Conservation (phyloP, 306 rosid genomes). For the Sophora flavescens region DNA sequence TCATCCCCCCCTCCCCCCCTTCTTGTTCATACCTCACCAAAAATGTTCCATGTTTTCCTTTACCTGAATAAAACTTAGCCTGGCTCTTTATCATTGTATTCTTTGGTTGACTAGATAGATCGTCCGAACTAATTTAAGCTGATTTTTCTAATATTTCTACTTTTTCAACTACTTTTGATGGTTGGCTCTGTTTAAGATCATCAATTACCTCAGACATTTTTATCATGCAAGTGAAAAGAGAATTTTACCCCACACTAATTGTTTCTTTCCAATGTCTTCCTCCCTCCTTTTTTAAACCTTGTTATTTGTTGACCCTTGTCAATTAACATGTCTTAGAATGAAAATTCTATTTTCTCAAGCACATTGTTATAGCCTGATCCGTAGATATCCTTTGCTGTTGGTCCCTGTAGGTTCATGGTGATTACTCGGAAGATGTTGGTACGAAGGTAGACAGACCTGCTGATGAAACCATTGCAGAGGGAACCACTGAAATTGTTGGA, state of each 20-base stretch:
- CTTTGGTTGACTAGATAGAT: neutral
- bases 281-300: neutral
- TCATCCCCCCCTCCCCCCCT: too few species aligned
- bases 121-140: neutral
- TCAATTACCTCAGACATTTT: neutral
- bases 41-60: neutral
- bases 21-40: neutral
- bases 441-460: constrained; percentile 88
- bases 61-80: neutral
- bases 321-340: neutral
- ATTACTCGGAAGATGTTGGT: constrained; percentile 77
- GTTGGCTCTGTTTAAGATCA: neutral
- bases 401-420: constrained; percentile 80
- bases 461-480: constrained; percentile 67
- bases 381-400: constrained; percentile 6
- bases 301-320: neutral
- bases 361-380: neutral
- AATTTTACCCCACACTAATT: neutral
- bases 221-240: neutral
- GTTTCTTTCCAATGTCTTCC: neutral
- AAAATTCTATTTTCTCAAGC: neutral
- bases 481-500: constrained; percentile 72
- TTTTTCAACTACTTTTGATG: neutral
- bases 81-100: neutral
- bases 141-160: neutral